Percentiles rank a stretch among this genome's conserved stretches.
These are phyloP conservation scores for Stellera chamaejasme DNA, from an alignment of 345 rosid genomes.

Conservation along the genomic window DNA sequence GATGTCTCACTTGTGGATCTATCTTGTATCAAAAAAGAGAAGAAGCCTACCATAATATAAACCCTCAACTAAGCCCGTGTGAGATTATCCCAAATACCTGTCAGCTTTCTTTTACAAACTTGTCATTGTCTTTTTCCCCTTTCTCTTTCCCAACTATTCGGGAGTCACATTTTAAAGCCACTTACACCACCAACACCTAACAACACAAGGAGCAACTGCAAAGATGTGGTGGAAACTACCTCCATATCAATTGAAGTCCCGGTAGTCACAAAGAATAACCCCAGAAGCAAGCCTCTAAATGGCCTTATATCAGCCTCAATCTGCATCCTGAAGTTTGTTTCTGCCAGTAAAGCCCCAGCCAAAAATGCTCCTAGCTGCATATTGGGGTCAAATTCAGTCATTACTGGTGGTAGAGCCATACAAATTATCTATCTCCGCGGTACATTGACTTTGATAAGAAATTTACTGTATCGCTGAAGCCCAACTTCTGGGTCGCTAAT, in stretches of 20 bases:
- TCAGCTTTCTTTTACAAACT: no score
- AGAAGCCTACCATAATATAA: no score
- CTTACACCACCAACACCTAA: no score
- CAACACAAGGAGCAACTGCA: no score
- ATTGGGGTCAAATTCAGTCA: slow-evolving; percentile 11
- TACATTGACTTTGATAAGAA: background rate
- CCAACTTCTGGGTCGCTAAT: slow-evolving; percentile 79
- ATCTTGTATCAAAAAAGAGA: no score
- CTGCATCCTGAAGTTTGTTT: slow-evolving; percentile 93
- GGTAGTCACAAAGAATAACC: slow-evolving; percentile 91
- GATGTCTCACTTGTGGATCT: no score
- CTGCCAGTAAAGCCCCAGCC: slow-evolving; percentile 93
- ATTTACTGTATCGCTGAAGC: slow-evolving; percentile 89
- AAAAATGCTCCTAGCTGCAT: slow-evolving; percentile 96
- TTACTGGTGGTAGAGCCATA: background rate
- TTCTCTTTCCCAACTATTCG: no score
- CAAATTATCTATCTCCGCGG: slow-evolving; percentile 8
- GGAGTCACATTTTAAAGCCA: no score
- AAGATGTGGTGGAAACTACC: slow-evolving; percentile 27
- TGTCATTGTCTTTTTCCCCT: no score
- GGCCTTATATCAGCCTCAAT: slow-evolving; percentile 99
- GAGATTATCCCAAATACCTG: no score
- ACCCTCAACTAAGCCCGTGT: no score
- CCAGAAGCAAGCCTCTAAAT: slow-evolving; percentile 91
- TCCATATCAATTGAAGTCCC: slow-evolving; percentile 93